Base-by-base conservation (phyloP, 306 rosid species). In the Datisca glomerata region DNA sequence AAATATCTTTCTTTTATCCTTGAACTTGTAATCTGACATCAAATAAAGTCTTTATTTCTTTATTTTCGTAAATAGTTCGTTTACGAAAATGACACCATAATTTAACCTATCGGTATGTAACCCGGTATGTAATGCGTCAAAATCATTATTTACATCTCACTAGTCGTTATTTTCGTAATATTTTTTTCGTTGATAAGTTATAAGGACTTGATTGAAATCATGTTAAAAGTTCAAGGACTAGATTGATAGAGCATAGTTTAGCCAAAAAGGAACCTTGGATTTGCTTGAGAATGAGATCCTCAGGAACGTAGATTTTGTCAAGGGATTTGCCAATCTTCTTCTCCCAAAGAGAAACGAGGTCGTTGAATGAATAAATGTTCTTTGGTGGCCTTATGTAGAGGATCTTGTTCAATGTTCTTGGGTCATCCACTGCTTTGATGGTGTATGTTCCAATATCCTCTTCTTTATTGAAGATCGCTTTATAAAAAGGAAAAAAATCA, bases 281-380 rank as follows among this genome's bases (percentile, higher is more conserved):
- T 48, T 79, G 73, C 57, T 79, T 71, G 39, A 87, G 87, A 51
- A 87, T 3, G 34, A 82, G 73, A 23, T 87, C 85, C 33, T 87
- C 93, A 1, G 94, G 56, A 24, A 83, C 52, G 47, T 69, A 65
- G 51, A 10, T 32, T 43, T 77, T 87, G 23, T 79, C 81, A 0
- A 87, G 63, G 49, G 75, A 62, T 63, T 83, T 76, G 29, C 80
- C 93, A 13, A 83, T 87, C 60, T 83, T 87, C 16, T 70, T 83
- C 80, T 87, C 97, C 97, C 94, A 87, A 41, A 79, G 44, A 22
- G 94, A 74, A 0, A 79, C 93, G 18, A 87, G 80, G 15, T 83
- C 77, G 31, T 83, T 79, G 59, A 87, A 69, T 16, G 97, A 72
- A 74, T 65, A 60, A 4, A 41, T 76, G 76, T 83, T 83, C 42